Base-by-base conservation (phyloP, 2,329 filamentous ascomycete species). In the Zasmidium cellare region DNA sequence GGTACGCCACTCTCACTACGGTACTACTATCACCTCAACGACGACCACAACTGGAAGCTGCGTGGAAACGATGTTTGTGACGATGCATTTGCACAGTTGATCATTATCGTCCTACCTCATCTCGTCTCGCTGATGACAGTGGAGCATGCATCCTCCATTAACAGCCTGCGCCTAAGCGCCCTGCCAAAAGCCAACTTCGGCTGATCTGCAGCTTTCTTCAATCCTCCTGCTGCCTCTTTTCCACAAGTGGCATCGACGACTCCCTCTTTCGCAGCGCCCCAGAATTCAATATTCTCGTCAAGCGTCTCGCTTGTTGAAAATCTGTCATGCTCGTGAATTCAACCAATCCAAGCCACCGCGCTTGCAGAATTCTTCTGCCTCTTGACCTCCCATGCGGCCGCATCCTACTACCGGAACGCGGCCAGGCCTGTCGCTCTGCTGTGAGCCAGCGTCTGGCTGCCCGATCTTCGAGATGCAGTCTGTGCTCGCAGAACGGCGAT, bases 21-120 rank as follows among this genome's bases (percentile, higher is more conserved):
- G 35, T 41, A 14, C 47, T 46, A 50, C 46, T 44, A 23, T 49
- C 46, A 55, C 53, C 53, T 50, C 46, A 41, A 49, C 45, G n/a
- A 18, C 19, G 20, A 22, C 45, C 25, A 23, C 18, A 41, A 14
- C 6, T 18, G 23, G 18, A n/a, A 14, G 14, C 19, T 7, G 22
- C 23, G 7, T 18, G 19, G 19, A 24, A 53, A 24, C 51, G 1
- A 31, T 12, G 41, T 46, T 14, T 53, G 51, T 53, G 18, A 18
- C 28, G 14, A 46, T 47, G 11, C 22, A n/a, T 46, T 31, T 53
- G 12, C 24, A 41, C 35, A 41, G 35, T 41, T 41, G 35, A 41
- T 41, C n/a, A 41, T 41, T 41, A 41, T 41, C 35, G 35, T 41
- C 16, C 35, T 41, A 41, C 16, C 46, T 24, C 49, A 51, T 51